Evolutionary conservation across 1,284 basidiomycete species (phyloP).

Genomic region (Gastroboletus turbinatus): DNA sequence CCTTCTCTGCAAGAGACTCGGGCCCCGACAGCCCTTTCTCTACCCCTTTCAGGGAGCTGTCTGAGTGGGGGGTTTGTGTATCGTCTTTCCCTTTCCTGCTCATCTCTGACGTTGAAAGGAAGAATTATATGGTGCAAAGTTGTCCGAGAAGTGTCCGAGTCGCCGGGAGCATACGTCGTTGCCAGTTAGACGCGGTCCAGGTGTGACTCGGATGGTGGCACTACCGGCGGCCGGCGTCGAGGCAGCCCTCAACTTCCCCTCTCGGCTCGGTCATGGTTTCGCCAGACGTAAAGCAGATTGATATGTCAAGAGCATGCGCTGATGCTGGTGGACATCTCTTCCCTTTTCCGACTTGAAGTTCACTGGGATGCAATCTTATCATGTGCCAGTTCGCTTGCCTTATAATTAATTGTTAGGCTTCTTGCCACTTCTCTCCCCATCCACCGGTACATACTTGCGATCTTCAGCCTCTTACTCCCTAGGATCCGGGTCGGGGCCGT

Average conservation of each 20-base stretch:
- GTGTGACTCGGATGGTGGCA: no score
- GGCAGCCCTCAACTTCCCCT: neutral
- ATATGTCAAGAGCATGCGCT: no score
- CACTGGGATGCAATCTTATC: no score
- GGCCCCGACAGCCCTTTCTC: neutral
- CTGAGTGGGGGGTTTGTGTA: neutral
- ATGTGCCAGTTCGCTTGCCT: no score
- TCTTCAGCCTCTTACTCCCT: no score
- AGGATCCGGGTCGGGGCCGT: no score
- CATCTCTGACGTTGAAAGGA: conserved; percentile 2
- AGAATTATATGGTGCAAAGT: neutral
- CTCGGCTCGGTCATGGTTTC: neutral
- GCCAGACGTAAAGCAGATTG: neutral
- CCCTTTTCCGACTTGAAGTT: neutral
- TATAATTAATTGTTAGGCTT: no score
- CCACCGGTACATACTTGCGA: no score
- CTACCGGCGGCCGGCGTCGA: no score
- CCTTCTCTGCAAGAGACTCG: neutral
- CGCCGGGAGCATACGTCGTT: neutral
- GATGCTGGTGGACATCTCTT: no score
- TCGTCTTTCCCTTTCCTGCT: neutral
- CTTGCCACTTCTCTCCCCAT: no score
- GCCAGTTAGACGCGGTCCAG: no score
- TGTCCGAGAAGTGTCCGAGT: neutral
- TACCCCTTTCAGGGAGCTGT: neutral